phyloP scores from a whole-genome alignment of 1,284 basidiomycete species.

The Lentinula novae-zelandiae region DNA sequence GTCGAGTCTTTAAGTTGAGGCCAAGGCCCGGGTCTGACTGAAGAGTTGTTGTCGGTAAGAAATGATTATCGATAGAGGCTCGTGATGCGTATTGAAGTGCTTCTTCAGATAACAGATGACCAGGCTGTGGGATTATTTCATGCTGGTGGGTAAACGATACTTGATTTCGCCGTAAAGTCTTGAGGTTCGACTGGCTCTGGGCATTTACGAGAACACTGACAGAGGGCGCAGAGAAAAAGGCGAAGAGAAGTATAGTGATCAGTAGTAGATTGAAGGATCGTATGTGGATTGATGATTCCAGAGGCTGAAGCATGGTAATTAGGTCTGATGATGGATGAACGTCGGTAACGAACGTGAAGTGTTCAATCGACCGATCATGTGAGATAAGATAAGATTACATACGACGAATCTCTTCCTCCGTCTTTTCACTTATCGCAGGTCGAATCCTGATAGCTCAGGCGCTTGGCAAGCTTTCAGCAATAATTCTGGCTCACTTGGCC shows the following conservation, averaged over 20 bases:
- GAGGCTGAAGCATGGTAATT: not conserved
- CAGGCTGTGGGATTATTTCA: not conserved
- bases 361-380: too few species aligned
- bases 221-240: not conserved
- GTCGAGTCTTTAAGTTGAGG: conserved; percentile 38
- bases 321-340: too few species aligned
- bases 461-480: too few species aligned
- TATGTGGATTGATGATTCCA: not conserved
- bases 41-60: not conserved
- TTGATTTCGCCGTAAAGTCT: not conserved
- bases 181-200: not conserved
- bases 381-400: too few species aligned
- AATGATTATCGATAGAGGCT: not conserved
- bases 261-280: not conserved
- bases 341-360: too few species aligned
- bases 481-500: too few species aligned
- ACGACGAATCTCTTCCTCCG: too few species aligned
- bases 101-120: not conserved
- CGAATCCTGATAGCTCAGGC: too few species aligned
- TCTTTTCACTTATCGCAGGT: too few species aligned
- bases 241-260: not conserved
- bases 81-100: not conserved
- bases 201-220: not conserved
- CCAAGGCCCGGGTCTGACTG: conserved; percentile 11
- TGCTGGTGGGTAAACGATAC: not conserved